Base-by-base conservation (phyloP, 495 filamentous ascomycete species). In the Xylaria venustula region DNA sequence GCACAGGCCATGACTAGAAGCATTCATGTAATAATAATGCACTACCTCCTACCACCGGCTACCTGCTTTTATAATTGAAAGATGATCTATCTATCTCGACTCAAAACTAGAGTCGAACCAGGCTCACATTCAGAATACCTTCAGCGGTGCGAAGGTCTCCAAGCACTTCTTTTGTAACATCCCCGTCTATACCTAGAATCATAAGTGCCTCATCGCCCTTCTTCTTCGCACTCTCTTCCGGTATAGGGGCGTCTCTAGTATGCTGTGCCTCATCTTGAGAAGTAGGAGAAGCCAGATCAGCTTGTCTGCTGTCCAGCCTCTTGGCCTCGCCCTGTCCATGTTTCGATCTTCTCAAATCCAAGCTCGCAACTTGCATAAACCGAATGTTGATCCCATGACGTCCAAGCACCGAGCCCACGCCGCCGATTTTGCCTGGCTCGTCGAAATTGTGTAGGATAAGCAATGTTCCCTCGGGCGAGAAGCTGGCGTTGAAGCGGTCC, bases 401-500 rank as follows among this genome's bases (percentile, higher is more conserved):
- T 0, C 87, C 88, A 40, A 91, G 72, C 54, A 81, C 75, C 28
- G 75, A 79, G 1, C 88, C 88, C 17, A 91, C 88, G 20, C 85
- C 80, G 12, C 88, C 88, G 67, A 91, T 91, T 75, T 88, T 90
- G 20, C 88, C 88, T 0, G 86, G 87, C 60, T 83, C 76, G 71
- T 91, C 88, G 63, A 87, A 88, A 71, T 91, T 90, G 55, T 88
- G 79, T 57, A 88, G 79, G 32, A 91, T 81, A 2, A 91, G 68
- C 62, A 90, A 66, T 0, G 80, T 87, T 2, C 88, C 88, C 48
- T 83, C 77, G 2, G 88, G 87, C 12, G 79, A 74, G 67, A 91
- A 90, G 25, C 79, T 81, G 2, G 86, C 84, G 8, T 71, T 78
- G 69, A 90, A 91, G 6, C 84, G 77, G 49, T 82, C 86, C 2